Evolutionary conservation across 139 green algal genomes (phyloP), one percentile per base, ranked within the genome.

Genomic region (Micractinium conductrix): DNA sequence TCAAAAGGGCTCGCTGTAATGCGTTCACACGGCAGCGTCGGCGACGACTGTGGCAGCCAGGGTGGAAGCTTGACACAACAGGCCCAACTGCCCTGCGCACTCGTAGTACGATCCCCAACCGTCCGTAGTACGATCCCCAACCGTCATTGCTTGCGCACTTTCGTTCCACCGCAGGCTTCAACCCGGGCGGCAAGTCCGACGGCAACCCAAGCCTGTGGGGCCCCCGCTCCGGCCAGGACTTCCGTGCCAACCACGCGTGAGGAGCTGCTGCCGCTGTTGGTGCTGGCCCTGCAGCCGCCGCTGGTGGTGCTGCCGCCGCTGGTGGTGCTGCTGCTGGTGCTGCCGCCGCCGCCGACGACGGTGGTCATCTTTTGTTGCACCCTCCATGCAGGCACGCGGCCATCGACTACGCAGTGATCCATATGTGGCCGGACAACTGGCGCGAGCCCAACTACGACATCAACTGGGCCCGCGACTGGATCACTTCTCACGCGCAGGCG

Each of bases 391-490:
- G 42, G 1, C 44, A 62, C 65, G 30, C 79, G 10, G 37, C 24
- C 68, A 89, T 91, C 21, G 80, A 88, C 60, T 91, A 83, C 35
- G 69, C 84, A 30, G 38, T 69, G n/a, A 70, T 91, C 28, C 87
- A 91, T 74, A 50, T 91, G 55, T 73, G 58, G 74, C 72, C 72
- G 1, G 72, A 79, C 44, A 79, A 79, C 10, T 80, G 81, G 71
- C 24, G 53, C 33, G 4, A 38, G 44, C 69, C 53, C 8, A 19
- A 43, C 2, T 40, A 79, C 16, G 69, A 53, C n/a, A 24, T 50
- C 12, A 30, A 26, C 24, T 82, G 43, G n/a, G 76, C 58, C 26
- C 40, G 28, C 7, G 0, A 26, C 24, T 82, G 76, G 76, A 82
- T 82, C 22, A 2, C 72, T 6, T 42, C 76, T 14, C 76, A 82